A percentile compares a stretch with the other conserved stretches of the same genome.
These are phyloP conservation scores for Colletotrichum sublineola DNA, from an alignment of 2,329 filamentous ascomycete genomes.

Conservation along the genomic window DNA sequence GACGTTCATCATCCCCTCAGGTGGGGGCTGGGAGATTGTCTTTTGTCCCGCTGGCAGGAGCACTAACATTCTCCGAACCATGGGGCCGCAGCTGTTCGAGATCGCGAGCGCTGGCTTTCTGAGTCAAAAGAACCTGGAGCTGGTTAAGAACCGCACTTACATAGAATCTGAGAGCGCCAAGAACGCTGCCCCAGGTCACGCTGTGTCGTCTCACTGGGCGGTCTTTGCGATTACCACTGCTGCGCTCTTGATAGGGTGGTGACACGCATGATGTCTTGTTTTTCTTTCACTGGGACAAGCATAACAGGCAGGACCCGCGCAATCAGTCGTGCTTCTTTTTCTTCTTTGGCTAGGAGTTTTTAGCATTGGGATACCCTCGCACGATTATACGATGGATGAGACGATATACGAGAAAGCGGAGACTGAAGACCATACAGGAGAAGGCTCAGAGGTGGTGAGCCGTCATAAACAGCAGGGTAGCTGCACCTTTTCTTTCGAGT, in stretches of 20 bases:
- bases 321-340: slow-evolving; percentile 22
- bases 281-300: slow-evolving; percentile 2
- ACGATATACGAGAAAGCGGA: slow-evolving; percentile 44
- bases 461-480: background rate
- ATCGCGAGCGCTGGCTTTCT: slow-evolving; percentile 60
- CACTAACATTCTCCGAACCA: slow-evolving; percentile 69
- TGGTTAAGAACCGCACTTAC: slow-evolving; percentile 41
- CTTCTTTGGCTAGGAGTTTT: slow-evolving; percentile 31
- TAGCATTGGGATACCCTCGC: slow-evolving; percentile 41
- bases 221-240: slow-evolving; percentile 15
- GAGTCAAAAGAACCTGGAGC: slow-evolving; percentile 47
- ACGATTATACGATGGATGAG: slow-evolving; percentile 32
- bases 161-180: slow-evolving; percentile 43
- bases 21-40: slow-evolving; percentile 82
- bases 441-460: slow-evolving; percentile 17
- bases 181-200: slow-evolving; percentile 29
- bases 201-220: slow-evolving; percentile 16
- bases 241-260: slow-evolving; percentile 19
- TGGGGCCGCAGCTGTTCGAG: slow-evolving; percentile 62
- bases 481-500: slow-evolving; percentile 5
- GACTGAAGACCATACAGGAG: background rate
- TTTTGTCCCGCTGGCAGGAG: slow-evolving; percentile 78
- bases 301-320: slow-evolving; percentile 40
- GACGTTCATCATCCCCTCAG: slow-evolving; percentile 73
- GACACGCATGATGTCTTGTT: background rate